Evolutionary conservation across 176 grass and related monocot species (phyloP), one percentile per base, ranked within the genome.

Genomic region (Bromus sterilis): DNA sequence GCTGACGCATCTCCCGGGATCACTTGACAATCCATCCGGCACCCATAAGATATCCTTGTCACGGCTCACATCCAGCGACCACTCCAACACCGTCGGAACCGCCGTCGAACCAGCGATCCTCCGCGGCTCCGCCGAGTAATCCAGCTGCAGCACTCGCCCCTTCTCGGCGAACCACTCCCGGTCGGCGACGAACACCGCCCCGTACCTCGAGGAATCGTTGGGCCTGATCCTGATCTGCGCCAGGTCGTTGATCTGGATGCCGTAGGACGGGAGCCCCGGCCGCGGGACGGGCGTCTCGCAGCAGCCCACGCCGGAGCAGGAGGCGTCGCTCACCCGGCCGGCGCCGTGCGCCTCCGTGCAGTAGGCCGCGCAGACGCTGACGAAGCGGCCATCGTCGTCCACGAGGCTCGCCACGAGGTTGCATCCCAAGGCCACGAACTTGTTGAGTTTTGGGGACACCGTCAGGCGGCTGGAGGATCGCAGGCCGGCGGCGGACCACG

Each of bases 271-370:
- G 53, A 63, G 0, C 0, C 44, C 39, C 46, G 37, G 67, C 1
- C n/a, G 34, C 1, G 73, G 4, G 35, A 78, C 32, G 66, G 77
- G n/a, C 12, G 84, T 80, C 16, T 58, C 67, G 77, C 84, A 86
- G 68, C 84, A 63, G 37, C 11, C 76, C 2, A 53, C 4, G 31
- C 83, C 66, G 9, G 83, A 79, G 67, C 83, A 68, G 1, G 66
- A 68, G 66, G 20, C 5, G 67, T 71, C 39, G 39, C 39, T 7
- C 29, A 63, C 6, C 14, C 15, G 18, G 6, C 48, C 48, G 2
- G 48, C 6, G 48, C 48, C 48, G 48, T 21, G 48, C 48, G 56
- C n/a, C 9, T 57, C 56, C 23, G 56, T 4, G 56, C 63, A 66
- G 3, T 36, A 21, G 3, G 63, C 32, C 8, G 63, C 32, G 33